phyloP scores from a whole-genome alignment of 805 yeast species.

The Saturnispora hagleri region DNA sequence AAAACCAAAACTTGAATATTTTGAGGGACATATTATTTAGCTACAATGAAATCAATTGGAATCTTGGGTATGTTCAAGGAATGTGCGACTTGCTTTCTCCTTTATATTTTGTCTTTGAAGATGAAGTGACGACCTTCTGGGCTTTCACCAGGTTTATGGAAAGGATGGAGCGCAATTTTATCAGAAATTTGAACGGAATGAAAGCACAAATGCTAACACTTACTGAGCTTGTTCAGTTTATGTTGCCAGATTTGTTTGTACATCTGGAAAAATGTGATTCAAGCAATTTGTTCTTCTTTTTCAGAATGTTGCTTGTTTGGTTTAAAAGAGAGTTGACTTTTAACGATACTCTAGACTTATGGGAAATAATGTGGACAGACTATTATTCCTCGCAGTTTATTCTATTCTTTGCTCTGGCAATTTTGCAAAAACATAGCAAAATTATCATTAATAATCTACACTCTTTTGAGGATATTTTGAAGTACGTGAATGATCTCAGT shows the following conservation, averaged over 20 bases:
- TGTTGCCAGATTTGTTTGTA: slow-evolving; percentile 75
- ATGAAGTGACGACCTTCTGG: slow-evolving; percentile 82
- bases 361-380: slow-evolving; percentile 93
- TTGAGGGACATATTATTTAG: slow-evolving; percentile 76
- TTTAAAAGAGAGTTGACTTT: slow-evolving; percentile 84
- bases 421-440: slow-evolving; percentile 78
- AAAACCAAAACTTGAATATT: slow-evolving; percentile 63
- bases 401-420: slow-evolving; percentile 76
- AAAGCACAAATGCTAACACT: slow-evolving; percentile 76
- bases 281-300: slow-evolving; percentile 83
- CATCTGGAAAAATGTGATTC: slow-evolving; percentile 86
- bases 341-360: slow-evolving; percentile 65
- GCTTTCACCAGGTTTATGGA: slow-evolving; percentile 83
- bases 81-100: slow-evolving; percentile 94
- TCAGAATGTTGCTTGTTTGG: slow-evolving; percentile 93
- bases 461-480: slow-evolving; percentile 84
- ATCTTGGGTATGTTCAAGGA: slow-evolving; percentile 94
- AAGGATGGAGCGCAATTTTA: slow-evolving; percentile 87
- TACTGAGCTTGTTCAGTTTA: slow-evolving; percentile 78
- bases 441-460: slow-evolving; percentile 64
- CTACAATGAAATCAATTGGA: slow-evolving; percentile 72
- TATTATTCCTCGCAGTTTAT: slow-evolving; percentile 80
- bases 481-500: slow-evolving; percentile 84
- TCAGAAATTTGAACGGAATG: slow-evolving; percentile 91
- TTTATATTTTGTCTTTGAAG: slow-evolving; percentile 53